Evolutionary conservation across 2,329 filamentous ascomycete genomes (phyloP).

Genomic region (Parastagonospora nodorum): DNA sequence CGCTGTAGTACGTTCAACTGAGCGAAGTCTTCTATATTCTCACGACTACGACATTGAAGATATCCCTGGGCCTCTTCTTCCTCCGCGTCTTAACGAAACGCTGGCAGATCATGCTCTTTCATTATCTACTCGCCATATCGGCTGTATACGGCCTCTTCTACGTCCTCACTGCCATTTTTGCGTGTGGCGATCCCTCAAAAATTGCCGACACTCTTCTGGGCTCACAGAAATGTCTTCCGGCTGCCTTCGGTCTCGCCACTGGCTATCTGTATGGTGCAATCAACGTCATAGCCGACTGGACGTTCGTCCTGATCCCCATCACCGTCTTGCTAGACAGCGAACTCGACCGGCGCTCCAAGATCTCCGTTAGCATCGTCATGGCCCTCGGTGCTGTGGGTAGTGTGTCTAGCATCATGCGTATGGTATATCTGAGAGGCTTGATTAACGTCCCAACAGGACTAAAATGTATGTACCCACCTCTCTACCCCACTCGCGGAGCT

Average conservation of each 20-base stretch:
- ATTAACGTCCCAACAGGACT: constrained; percentile 1
- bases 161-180: constrained; percentile 33
- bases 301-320: constrained; percentile 42
- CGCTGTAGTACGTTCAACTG: constrained; percentile 35
- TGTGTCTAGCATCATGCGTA: constrained; percentile 36
- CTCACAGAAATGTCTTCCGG: constrained; percentile 29
- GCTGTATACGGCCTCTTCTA: constrained; percentile 38
- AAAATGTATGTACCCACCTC: not conserved
- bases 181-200: constrained; percentile 35
- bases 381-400: constrained; percentile 48
- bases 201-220: constrained; percentile 26
- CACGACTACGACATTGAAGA: constrained; percentile 55
- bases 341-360: constrained; percentile 51
- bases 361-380: constrained; percentile 53
- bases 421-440: constrained; percentile 39
- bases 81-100: constrained; percentile 38
- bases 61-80: constrained; percentile 45
- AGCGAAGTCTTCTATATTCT: constrained; percentile 59
- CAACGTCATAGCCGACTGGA: constrained; percentile 43
- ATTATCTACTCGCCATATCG: constrained; percentile 27
- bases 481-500: not conserved
- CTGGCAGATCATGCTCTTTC: constrained; percentile 37
- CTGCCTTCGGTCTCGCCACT: constrained; percentile 22
- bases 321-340: constrained; percentile 47
- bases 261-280: constrained; percentile 41